A percentile compares a stretch with the other conserved stretches of the same genome.
phyloP scores from a whole-genome alignment of 768 basidiomycete genomes.

The Psilocybe cubensis region DNA sequence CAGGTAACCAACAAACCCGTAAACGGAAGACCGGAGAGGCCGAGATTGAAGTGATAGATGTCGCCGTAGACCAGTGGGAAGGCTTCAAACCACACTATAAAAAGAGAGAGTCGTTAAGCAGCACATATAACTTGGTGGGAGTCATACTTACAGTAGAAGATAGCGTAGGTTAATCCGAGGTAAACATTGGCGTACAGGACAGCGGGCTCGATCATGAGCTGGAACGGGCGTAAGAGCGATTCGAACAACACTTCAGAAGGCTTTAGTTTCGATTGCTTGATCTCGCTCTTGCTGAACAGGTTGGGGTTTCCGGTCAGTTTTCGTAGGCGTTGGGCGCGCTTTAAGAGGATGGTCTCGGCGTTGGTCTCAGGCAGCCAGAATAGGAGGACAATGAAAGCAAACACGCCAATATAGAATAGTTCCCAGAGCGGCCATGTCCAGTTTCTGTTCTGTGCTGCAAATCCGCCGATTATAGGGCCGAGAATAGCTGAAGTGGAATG shows the following conservation, averaged over 20 bases:
- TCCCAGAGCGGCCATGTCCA: not conserved
- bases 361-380: not conserved
- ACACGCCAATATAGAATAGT: not conserved
- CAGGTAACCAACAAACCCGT: not conserved
- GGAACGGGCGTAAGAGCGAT: not conserved
- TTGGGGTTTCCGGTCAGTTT: not conserved
- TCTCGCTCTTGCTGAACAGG: not conserved
- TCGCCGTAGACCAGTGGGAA: not conserved
- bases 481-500: not conserved
- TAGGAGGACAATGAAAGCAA: not conserved
- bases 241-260: not conserved
- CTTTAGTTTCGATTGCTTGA: not conserved
- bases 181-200: not conserved
- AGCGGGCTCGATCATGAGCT: not conserved
- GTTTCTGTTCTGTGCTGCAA: not conserved
- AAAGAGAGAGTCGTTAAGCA: not conserved
- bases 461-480: not conserved
- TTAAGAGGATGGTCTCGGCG: not conserved
- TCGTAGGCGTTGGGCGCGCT: not conserved
- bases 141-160: not conserved
- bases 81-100: not conserved
- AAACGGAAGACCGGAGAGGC: not conserved
- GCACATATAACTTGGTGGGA: not conserved
- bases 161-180: not conserved
- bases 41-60: conserved; percentile 3